phyloP scores from a whole-genome alignment of 768 basidiomycete genomes.

The Panaeolus cyanescens region DNA sequence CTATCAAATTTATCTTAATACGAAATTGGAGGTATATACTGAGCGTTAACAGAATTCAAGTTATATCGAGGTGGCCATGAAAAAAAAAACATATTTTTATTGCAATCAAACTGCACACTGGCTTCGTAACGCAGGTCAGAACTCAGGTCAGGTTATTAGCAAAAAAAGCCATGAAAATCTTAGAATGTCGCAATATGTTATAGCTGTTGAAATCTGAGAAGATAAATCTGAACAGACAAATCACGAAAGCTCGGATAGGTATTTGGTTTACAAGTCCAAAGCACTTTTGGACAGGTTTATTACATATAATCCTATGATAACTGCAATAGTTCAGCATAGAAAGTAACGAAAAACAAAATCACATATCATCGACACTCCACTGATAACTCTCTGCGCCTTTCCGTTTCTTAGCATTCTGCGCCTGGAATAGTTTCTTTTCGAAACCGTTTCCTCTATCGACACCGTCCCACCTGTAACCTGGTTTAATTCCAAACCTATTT shows the following conservation, averaged over 20 bases:
- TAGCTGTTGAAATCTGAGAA: no score
- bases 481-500: conserved; percentile 93
- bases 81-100: no score
- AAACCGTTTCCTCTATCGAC: conserved; percentile 97
- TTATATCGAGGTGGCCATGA: no score
- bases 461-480: conserved; percentile 98
- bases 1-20: background rate
- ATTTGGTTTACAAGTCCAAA: background rate
- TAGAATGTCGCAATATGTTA: no score
- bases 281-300: background rate
- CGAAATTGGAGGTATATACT: no score
- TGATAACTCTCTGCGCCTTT: conserved; percentile 71
- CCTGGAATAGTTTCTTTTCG: conserved; percentile 91
- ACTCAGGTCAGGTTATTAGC: no score
- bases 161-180: no score
- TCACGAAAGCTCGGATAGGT: no score
- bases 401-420: conserved; percentile 73
- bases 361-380: conserved; percentile 96
- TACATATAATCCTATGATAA: background rate
- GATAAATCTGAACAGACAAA: no score
- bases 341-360: conserved; percentile 18
- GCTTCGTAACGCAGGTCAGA: no score
- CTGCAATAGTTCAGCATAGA: background rate
- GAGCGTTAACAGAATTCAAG: no score
- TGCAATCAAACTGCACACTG: no score